phyloP scores from a whole-genome alignment of 495 filamentous ascomycete genomes.

The Aspergillus panamensis region DNA sequence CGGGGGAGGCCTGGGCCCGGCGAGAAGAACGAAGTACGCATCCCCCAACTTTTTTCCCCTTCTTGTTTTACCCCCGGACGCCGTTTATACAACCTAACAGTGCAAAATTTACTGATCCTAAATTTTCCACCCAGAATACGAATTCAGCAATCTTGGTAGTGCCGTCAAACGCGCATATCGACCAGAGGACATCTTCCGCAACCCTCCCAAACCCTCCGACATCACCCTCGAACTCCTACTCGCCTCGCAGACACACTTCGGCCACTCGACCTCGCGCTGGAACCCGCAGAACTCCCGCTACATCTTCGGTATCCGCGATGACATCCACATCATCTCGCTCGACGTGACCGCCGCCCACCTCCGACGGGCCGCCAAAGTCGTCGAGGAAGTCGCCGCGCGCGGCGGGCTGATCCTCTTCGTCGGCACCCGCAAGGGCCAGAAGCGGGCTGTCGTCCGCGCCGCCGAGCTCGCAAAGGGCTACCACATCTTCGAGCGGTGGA shows the following conservation, averaged over 20 bases:
- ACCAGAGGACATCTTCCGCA: slow-evolving; percentile 60
- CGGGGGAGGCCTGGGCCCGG: slow-evolving; percentile 9
- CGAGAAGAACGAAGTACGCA: slow-evolving; percentile 25
- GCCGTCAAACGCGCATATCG: slow-evolving; percentile 47
- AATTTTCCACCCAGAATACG: slow-evolving; percentile 22
- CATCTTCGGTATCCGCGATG: slow-evolving; percentile 87
- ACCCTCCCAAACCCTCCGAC: slow-evolving; percentile 73
- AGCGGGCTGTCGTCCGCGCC: slow-evolving; percentile 70
- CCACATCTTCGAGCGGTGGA: slow-evolving; percentile 94
- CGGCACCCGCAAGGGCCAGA: slow-evolving; percentile 78
- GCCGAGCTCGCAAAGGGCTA: slow-evolving; percentile 74
- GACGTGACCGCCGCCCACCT: slow-evolving; percentile 84
- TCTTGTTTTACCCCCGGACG: background rate
- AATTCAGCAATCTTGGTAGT: slow-evolving; percentile 35
- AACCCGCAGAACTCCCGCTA: slow-evolving; percentile 93
- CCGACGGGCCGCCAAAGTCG: slow-evolving; percentile 82
- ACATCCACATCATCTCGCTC: slow-evolving; percentile 89
- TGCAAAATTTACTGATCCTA: no score
- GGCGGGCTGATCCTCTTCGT: slow-evolving; percentile 90
- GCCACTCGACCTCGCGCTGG: slow-evolving; percentile 89
- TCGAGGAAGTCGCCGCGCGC: slow-evolving; percentile 76
- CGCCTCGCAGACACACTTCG: slow-evolving; percentile 86
- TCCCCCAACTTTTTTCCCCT: background rate
- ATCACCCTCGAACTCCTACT: slow-evolving; percentile 89
- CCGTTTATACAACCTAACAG: no score